Evolutionary conservation across 148 eudicot genomes (phyloP).

Genomic region (Pharnaceum exiguum): DNA sequence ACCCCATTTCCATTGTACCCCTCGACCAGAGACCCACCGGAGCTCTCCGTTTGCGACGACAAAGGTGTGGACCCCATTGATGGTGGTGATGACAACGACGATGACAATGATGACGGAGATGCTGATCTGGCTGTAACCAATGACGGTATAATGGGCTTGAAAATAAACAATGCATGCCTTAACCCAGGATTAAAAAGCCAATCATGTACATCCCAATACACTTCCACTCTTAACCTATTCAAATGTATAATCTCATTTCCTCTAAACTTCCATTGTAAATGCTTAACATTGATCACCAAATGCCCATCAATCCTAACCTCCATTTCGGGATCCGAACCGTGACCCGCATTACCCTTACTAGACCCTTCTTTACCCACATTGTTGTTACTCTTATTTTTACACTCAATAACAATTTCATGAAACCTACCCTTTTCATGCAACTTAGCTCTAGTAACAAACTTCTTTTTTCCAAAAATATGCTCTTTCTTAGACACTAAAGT

Average conservation of each 20-base stretch:
- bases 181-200: slow-evolving; percentile 55
- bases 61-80: slow-evolving; percentile 8
- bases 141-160: slow-evolving; percentile 19
- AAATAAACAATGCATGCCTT: slow-evolving; percentile 32
- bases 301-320: slow-evolving; percentile 56
- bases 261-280: slow-evolving; percentile 78
- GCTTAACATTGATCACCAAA: slow-evolving; percentile 41
- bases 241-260: slow-evolving; percentile 52
- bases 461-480: slow-evolving; percentile 52
- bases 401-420: slow-evolving; percentile 49
- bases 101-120: not conserved
- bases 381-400: slow-evolving; percentile 14
- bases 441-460: slow-evolving; percentile 41
- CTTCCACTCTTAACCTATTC: slow-evolving; percentile 41
- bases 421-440: slow-evolving; percentile 38
- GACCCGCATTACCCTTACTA: not conserved
- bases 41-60: slow-evolving; percentile 9
- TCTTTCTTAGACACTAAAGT: slow-evolving; percentile 43
- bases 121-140: not conserved
- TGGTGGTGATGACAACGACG: not conserved
- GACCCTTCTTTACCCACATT: no score
- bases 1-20: slow-evolving; percentile 3
- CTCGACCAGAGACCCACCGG: not conserved
- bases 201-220: slow-evolving; percentile 78
- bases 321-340: slow-evolving; percentile 46